phyloP scores from a whole-genome alignment of 345 rosid genomes.

The Lepidium aucheri region DNA sequence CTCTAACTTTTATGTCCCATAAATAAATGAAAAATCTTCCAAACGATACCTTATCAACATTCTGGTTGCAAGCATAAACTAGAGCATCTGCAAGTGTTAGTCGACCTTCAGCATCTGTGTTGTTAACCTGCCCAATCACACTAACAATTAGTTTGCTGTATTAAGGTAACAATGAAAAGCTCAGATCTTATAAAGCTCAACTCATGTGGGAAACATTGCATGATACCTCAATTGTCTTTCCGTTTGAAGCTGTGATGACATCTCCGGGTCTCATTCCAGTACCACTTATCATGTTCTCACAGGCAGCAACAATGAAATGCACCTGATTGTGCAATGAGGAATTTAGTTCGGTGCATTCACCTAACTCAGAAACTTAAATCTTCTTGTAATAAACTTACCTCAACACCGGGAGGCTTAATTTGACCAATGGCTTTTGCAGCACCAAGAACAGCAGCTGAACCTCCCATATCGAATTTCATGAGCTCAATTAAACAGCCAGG shows the following conservation, averaged over 20 bases:
- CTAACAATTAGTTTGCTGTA: background rate
- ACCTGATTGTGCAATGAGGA: constrained; percentile 38
- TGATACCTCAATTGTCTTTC: constrained; percentile 86
- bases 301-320: constrained; percentile 90
- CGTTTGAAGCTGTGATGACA: constrained; percentile 88
- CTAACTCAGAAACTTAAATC: background rate
- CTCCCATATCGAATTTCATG: constrained; percentile 96
- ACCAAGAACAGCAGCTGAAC: constrained; percentile 90
- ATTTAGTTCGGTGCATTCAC: background rate
- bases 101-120: constrained; percentile 99
- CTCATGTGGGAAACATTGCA: background rate
- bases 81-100: constrained; percentile 97
- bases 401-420: constrained; percentile 88
- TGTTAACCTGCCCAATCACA: constrained; percentile 61
- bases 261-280: constrained; percentile 99
- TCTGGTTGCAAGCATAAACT: constrained; percentile 88
- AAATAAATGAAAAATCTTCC: background rate
- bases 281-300: constrained; percentile 99
- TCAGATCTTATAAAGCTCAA: background rate
- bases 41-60: constrained; percentile 70
- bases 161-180: background rate
- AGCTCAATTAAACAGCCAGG: constrained; percentile 75
- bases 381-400: constrained; percentile 33
- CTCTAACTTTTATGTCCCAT: constrained; percentile 1
- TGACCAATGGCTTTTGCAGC: constrained; percentile 94